phyloP scores from a whole-genome alignment of 805 yeast species.

The Candida dajiaensis region DNA sequence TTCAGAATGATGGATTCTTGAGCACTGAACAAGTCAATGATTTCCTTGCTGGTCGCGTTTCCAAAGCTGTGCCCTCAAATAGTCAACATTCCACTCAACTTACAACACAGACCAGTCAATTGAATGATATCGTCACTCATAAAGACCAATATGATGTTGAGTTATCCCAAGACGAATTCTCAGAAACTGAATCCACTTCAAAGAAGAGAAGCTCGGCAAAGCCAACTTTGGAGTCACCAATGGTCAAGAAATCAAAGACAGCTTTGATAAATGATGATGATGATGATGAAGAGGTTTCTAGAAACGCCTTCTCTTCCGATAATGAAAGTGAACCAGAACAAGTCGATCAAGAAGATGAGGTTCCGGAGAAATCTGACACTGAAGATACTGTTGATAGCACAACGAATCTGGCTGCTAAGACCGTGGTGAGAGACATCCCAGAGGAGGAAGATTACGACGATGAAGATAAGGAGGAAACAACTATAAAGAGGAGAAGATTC shows the following conservation, averaged over 20 bases:
- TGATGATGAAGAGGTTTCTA: constrained; percentile 1
- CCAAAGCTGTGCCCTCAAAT: not conserved
- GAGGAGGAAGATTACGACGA: not conserved
- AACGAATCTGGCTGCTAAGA: not conserved
- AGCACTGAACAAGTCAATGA: constrained; percentile 10
- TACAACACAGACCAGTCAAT: not conserved
- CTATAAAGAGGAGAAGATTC: constrained; percentile 2
- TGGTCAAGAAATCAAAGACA: constrained; percentile 3
- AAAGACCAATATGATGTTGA: not conserved
- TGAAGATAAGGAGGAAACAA: constrained; percentile 1
- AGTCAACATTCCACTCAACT: not conserved
- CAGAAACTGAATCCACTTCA: constrained; percentile 1
- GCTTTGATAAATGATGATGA: not conserved
- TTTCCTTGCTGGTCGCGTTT: constrained; percentile 2
- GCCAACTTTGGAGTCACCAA: constrained; percentile 7
- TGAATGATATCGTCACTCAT: not conserved
- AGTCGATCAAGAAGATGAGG: constrained; percentile 1
- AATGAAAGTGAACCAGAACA: constrained; percentile 2
- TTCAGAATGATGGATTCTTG: constrained; percentile 11
- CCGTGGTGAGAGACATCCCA: not conserved
- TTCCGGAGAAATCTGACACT: not conserved
- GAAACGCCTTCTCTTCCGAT: not conserved
- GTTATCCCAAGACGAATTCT: not conserved
- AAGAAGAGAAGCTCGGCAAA: not conserved
- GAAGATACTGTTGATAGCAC: not conserved